Conservation (phyloP, 2,329 filamentous ascomycete genomes). For the Hysterium pulicare region DNA sequence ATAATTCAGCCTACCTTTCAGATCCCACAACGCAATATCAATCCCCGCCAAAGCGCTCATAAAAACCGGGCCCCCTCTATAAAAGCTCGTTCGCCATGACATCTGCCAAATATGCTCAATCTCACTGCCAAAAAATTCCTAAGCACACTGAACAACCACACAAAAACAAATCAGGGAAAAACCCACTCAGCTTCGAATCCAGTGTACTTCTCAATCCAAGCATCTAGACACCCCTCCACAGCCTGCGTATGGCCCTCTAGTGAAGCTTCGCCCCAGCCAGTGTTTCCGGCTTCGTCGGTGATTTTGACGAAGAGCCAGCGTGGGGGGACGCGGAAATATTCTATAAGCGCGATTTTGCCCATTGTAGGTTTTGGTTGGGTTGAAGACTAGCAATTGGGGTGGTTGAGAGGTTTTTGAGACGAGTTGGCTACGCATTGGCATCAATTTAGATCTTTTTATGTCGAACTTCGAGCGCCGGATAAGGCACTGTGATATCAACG, state of each 20-base stretch:
- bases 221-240: conserved; percentile 70
- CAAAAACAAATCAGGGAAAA: too few relatives aligned
- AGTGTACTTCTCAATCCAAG: conserved; percentile 59
- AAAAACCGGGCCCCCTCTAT: conserved; percentile 73
- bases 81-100: conserved; percentile 67
- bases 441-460: too few relatives aligned
- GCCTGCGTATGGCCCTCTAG: conserved; percentile 71
- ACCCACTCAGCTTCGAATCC: conserved; percentile 68
- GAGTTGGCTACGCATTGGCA: too few relatives aligned
- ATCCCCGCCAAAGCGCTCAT: conserved; percentile 76
- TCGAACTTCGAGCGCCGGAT: too few relatives aligned
- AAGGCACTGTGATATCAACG: too few relatives aligned
- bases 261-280: conserved; percentile 72
- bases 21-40: conserved; percentile 77
- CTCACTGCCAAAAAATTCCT: conserved; percentile 57
- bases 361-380: conserved; percentile 44
- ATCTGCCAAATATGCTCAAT: conserved; percentile 81
- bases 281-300: conserved; percentile 60
- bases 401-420: too few relatives aligned
- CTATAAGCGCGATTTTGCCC: conserved; percentile 63
- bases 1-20: conserved; percentile 52
- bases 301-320: conserved; percentile 78
- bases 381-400: too few relatives aligned
- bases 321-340: conserved; percentile 72
- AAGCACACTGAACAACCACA: too few relatives aligned